Evolutionary conservation across 768 basidiomycete species (phyloP).

Genomic region (Austroboletus eburneus): DNA sequence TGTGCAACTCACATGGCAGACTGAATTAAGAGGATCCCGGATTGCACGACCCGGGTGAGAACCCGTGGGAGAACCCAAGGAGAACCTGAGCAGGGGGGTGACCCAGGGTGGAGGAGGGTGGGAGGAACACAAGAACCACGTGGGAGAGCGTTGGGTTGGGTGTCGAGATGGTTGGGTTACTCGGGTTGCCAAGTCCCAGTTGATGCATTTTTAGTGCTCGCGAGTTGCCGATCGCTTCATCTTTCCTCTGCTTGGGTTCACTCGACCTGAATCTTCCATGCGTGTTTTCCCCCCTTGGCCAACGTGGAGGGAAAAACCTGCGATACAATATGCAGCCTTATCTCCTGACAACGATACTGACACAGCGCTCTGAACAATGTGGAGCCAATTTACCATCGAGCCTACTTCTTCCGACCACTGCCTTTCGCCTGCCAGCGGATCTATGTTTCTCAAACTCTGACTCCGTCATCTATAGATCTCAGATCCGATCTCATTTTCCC

Average conservation of each 20-base stretch:
- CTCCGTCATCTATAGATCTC: constrained; percentile 30
- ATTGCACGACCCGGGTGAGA: constrained; percentile 10
- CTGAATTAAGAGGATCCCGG: constrained; percentile 6
- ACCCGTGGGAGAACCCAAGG: constrained; percentile 7
- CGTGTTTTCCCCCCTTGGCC: no score
- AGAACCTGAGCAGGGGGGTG: neutral
- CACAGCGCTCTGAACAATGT: constrained; percentile 11
- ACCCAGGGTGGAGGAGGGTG: constrained; percentile 11
- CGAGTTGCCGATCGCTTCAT: constrained; percentile 20
- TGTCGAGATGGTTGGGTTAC: constrained; percentile 16
- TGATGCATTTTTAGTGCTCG: constrained; percentile 15
- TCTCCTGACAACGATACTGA: neutral
- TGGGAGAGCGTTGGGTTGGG: constrained; percentile 16
- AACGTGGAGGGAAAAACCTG: neutral
- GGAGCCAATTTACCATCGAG: constrained; percentile 7
- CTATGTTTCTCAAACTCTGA: constrained; percentile 29
- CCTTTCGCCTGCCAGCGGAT: constrained; percentile 24
- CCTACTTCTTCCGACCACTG: constrained; percentile 23
- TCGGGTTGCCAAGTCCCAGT: constrained; percentile 2
- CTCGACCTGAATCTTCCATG: constrained; percentile 7
- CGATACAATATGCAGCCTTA: neutral
- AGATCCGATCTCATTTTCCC: constrained; percentile 30
- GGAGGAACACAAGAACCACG: constrained; percentile 21
- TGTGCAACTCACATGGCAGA: constrained; percentile 1
- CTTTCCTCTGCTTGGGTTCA: constrained; percentile 2